These are phyloP conservation scores for Pisolithus tinctorius DNA, from an alignment of 768 basidiomycete genomes.

Conservation along the genomic window DNA sequence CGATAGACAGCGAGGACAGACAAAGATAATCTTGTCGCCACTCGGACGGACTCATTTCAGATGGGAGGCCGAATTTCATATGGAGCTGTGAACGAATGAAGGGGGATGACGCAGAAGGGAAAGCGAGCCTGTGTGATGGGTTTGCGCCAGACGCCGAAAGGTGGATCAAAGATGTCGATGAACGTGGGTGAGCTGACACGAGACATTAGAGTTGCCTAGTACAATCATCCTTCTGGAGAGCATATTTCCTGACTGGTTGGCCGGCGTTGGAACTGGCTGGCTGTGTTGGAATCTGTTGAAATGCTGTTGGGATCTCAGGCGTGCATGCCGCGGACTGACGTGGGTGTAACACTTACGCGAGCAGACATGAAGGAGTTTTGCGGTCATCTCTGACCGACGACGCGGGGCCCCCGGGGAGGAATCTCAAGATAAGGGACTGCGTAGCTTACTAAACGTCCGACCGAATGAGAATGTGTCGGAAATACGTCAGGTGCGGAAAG, in stretches of 20 bases:
- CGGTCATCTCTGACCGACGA: not conserved
- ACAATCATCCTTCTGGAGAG: not conserved
- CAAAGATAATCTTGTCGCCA: not conserved
- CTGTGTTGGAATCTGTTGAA: no score
- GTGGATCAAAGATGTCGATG: not conserved
- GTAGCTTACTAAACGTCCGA: not conserved
- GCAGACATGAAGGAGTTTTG: not conserved
- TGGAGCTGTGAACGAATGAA: not conserved
- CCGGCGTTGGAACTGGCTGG: not conserved
- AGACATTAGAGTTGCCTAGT: slow-evolving; percentile 6
- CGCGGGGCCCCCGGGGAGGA: not conserved
- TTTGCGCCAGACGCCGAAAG: not conserved
- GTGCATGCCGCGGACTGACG: slow-evolving; percentile 7
- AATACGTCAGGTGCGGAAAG: not conserved
- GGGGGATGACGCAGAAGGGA: not conserved
- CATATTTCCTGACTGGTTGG: not conserved
- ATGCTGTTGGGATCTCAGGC: not conserved
- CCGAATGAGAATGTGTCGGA: not conserved
- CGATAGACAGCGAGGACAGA: not conserved
- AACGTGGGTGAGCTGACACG: not conserved
- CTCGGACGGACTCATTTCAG: not conserved
- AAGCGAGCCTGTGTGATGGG: not conserved
- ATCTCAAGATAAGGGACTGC: not conserved
- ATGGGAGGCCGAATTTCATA: not conserved
- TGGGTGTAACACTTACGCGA: slow-evolving; percentile 1